Evolutionary conservation across 495 filamentous ascomycete genomes (phyloP).

Genomic region (Neurospora sublineolata): DNA sequence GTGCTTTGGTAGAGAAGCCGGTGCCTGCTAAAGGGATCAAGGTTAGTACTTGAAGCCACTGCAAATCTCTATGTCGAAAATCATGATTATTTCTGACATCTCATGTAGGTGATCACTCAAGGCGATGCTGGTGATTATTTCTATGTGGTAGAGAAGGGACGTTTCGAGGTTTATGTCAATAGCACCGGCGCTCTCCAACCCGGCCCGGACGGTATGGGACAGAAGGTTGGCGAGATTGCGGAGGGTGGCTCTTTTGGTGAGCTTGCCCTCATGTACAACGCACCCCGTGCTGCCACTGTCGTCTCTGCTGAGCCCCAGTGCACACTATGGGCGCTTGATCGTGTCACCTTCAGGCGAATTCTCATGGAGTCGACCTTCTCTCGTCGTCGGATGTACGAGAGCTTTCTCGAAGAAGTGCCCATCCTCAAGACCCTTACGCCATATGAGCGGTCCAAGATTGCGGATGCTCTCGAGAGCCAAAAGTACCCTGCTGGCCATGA

Average conservation of each 20-base stretch:
- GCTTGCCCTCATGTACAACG: conserved; percentile 96
- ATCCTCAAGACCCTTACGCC: conserved; percentile 73
- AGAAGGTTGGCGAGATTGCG: conserved; percentile 69
- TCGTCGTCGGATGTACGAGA: conserved; percentile 90
- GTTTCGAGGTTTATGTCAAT: conserved; percentile 89
- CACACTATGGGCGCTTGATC: conserved; percentile 88
- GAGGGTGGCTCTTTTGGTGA: conserved; percentile 96
- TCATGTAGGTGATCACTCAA: conserved; percentile 68
- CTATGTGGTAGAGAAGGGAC: conserved; percentile 87
- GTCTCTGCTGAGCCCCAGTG: conserved; percentile 67
- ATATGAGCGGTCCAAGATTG: conserved; percentile 93
- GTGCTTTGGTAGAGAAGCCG: conserved; percentile 86
- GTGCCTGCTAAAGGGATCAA: conserved; percentile 93
- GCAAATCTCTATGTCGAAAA: background rate
- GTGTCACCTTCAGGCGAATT: conserved; percentile 93
- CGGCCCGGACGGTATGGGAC: conserved; percentile 74
- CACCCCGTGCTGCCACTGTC: conserved; percentile 92
- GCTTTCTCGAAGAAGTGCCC: conserved; percentile 92
- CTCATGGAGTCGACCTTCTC: conserved; percentile 97
- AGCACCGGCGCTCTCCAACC: conserved; percentile 63
- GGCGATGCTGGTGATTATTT: conserved; percentile 96
- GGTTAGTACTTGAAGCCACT: conserved; percentile 21
- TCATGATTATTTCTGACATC: conserved; percentile 5
- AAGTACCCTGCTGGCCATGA: conserved; percentile 69
- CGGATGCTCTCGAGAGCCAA: conserved; percentile 83